These are phyloP conservation scores for Vitis cinerea DNA, from an alignment of 164 flowering plant species.

Conservation along the genomic window DNA sequence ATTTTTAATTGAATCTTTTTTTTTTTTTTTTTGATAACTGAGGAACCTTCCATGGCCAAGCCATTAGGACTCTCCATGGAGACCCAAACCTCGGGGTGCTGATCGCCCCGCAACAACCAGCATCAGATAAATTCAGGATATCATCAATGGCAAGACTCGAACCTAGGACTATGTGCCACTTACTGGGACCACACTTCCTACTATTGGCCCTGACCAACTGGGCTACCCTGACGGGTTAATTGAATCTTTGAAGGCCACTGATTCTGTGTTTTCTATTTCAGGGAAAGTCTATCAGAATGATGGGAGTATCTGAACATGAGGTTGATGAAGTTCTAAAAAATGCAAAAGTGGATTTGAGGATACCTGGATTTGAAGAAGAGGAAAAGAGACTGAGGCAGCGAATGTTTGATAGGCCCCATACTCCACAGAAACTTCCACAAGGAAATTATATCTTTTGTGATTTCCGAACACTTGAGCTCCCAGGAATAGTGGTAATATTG, in stretches of 20 bases:
- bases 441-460: constrained; percentile 85
- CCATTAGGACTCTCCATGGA: too few species aligned
- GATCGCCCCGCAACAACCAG: too few species aligned
- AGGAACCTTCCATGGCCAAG: too few species aligned
- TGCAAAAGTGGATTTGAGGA: constrained; percentile 61
- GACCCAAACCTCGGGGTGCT: too few species aligned
- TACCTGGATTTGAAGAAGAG: constrained; percentile 96
- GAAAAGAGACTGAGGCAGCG: constrained; percentile 67
- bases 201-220: not conserved
- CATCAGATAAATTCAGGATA: too few species aligned
- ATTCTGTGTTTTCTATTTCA: constrained; percentile 26
- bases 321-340: constrained; percentile 57
- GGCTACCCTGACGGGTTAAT: not conserved
- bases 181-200: not conserved
- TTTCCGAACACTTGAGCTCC: constrained; percentile 82
- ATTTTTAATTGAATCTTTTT: too few species aligned
- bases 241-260: not conserved
- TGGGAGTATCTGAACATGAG: constrained; percentile 85
- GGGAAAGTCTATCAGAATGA: constrained; percentile 86
- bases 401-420: constrained; percentile 22
- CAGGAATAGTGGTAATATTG: constrained; percentile 71
- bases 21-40: too few species aligned
- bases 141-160: too few species aligned
- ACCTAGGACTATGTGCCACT: too few species aligned
- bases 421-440: constrained; percentile 60